Conservation (phyloP, 2,329 filamentous ascomycete species). For the Nothophaeocryptopus gaeumannii region DNA sequence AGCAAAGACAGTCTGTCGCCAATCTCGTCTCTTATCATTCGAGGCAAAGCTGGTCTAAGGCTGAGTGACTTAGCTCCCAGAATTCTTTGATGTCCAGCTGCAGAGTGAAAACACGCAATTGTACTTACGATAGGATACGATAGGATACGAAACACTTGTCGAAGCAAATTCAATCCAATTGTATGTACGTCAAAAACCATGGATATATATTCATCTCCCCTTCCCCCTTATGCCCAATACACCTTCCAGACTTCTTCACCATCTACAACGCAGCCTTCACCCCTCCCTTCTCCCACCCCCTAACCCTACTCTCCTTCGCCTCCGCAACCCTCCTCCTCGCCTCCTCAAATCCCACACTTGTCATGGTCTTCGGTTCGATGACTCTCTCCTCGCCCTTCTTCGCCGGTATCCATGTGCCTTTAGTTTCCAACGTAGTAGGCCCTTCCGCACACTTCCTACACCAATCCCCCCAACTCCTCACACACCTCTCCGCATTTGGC, state of each 20-base stretch:
- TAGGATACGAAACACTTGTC: too few relatives aligned
- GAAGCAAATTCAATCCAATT: too few relatives aligned
- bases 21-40: too few relatives aligned
- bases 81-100: too few relatives aligned
- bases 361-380: slow-evolving; percentile 26
- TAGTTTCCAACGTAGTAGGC: slow-evolving; percentile 28
- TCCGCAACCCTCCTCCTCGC: slow-evolving; percentile 29
- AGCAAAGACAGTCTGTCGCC: too few relatives aligned
- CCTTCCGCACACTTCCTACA: slow-evolving; percentile 30
- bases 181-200: too few relatives aligned
- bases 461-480: slow-evolving; percentile 38
- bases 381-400: slow-evolving; percentile 32
- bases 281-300: slow-evolving; percentile 33
- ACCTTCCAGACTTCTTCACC: neutral
- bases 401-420: slow-evolving; percentile 30
- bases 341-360: slow-evolving; percentile 27
- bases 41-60: too few relatives aligned
- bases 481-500: slow-evolving; percentile 32
- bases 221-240: neutral
- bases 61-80: too few relatives aligned
- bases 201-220: too few relatives aligned
- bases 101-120: too few relatives aligned
- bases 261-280: slow-evolving; percentile 31
- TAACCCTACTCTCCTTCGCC: slow-evolving; percentile 31
- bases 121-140: too few relatives aligned